phyloP scores from a whole-genome alignment of 2,329 filamentous ascomycete genomes.

The Shiraia bambusicola region DNA sequence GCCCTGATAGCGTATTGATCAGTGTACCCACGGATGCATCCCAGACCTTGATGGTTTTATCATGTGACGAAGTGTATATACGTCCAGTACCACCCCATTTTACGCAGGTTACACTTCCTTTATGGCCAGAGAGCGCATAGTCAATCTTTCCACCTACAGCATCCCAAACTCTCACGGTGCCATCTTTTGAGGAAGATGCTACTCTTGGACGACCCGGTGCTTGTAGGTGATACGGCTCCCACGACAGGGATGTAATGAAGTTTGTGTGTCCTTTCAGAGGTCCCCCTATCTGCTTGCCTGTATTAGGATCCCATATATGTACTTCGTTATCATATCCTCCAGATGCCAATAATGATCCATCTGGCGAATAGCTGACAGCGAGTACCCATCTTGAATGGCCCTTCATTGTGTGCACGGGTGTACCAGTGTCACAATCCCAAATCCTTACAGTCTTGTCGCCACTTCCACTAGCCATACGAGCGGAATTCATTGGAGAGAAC shows the following conservation, averaged over 20 bases:
- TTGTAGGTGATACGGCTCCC: slow-evolving; percentile 92
- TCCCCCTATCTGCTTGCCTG: slow-evolving; percentile 70
- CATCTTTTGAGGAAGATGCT: slow-evolving; percentile 86
- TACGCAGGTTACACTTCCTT: slow-evolving; percentile 84
- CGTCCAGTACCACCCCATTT: slow-evolving; percentile 86
- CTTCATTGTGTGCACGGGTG: slow-evolving; percentile 79
- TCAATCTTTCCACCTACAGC: slow-evolving; percentile 76
- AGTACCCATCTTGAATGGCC: slow-evolving; percentile 91
- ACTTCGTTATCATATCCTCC: slow-evolving; percentile 92
- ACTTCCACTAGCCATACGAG: slow-evolving; percentile 79
- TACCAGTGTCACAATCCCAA: slow-evolving; percentile 94
- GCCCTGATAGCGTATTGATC: slow-evolving; percentile 74
- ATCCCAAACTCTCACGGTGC: slow-evolving; percentile 84
- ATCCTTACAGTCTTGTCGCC: slow-evolving; percentile 89
- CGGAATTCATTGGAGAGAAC: slow-evolving; percentile 78
- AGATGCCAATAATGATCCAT: slow-evolving; percentile 78
- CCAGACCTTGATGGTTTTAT: slow-evolving; percentile 93
- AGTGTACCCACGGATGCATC: slow-evolving; percentile 76
- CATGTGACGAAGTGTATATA: slow-evolving; percentile 64
- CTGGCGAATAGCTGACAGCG: slow-evolving; percentile 82
- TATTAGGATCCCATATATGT: slow-evolving; percentile 84
- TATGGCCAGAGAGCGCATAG: slow-evolving; percentile 83
- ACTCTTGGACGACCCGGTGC: slow-evolving; percentile 71
- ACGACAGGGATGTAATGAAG: slow-evolving; percentile 83
- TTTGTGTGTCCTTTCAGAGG: slow-evolving; percentile 83